Evolutionary conservation across 352 stramenopile species (phyloP), one percentile per base, ranked within the genome.

Genomic region (Globisporangium nagaii): DNA sequence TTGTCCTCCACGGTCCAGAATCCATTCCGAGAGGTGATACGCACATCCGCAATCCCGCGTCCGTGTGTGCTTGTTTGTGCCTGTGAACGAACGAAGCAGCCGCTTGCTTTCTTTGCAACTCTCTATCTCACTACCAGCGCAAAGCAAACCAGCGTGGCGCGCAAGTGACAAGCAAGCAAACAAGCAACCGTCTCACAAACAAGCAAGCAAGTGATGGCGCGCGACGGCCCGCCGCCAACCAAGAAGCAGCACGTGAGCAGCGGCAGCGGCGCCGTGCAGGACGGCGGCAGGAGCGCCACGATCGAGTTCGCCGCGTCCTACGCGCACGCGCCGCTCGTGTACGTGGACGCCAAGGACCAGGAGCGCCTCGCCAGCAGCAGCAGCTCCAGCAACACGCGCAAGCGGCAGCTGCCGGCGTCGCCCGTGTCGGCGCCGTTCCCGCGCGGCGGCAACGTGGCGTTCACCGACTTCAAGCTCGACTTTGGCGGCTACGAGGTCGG

Each of bases 381-480:
- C 48, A 55, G 64, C 57, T 70, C 46, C 30, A 50, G 74, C 50
- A 75, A 59, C 34, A 65, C 58, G 20, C 70, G 70, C 52, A 79
- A 79, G 52, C 62, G 62, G n/a, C 62, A 65, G 51, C 57, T 62
- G 17, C 53, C 62, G 22, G 6, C 27, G 36, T 60, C 53, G 36
- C 53, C 54, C 43, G 37, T 52, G 46, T 70, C 53, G 56, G 28
- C 46, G 20, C 39, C 17, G 31, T 56, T 52, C 25, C 30, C 47
- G 11, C 47, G 39, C 31, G 56, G 56, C 36, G 43, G 43, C 27
- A 62, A 37, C 35, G 52, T 60, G 5, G 53, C 61, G 31, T 70
- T 80, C 37, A 71, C 67, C 6, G 72, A 84, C 53, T 69, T 89
- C 44, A 82, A 89, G 48, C 61, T 89, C 43, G 77, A 79, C 60